Evolutionary conservation across 179 eudicot genomes (phyloP).

Genomic region (Drosera spatulata): DNA sequence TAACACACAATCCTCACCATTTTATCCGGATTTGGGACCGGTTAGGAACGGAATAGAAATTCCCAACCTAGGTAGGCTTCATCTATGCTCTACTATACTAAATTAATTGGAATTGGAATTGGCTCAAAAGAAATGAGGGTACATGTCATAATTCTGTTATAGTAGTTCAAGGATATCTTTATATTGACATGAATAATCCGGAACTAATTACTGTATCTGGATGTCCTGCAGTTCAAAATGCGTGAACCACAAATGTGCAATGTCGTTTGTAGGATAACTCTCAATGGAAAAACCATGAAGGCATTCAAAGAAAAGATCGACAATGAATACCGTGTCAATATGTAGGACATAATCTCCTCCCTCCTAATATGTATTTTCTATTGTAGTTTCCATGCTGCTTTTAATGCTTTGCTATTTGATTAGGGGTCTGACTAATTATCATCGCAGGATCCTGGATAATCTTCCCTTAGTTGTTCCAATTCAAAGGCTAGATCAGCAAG

Average conservation of each 20-base stretch:
- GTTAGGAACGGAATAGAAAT: no score
- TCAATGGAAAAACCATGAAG: constrained; percentile 32
- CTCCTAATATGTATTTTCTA: no score
- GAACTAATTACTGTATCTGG: no score
- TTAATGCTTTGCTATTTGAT: no score
- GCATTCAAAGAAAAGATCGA: constrained; percentile 36
- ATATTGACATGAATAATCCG: neutral
- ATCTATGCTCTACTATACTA: neutral
- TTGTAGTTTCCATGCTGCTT: no score
- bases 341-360: constrained; percentile 14
- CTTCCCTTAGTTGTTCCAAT: constrained; percentile 66
- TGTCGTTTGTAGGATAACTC: constrained; percentile 21
- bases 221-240: constrained; percentile 23
- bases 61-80: no score
- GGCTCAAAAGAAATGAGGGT: no score
- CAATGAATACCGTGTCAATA: constrained; percentile 38
- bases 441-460: constrained; percentile 48
- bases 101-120: neutral
- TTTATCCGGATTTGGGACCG: no score
- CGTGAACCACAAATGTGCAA: constrained; percentile 28
- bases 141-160: no score
- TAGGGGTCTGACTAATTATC: neutral
- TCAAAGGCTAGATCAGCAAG: constrained; percentile 45
- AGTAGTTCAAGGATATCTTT: no score
- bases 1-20: no score